Conservation (phyloP, 78 protist species). For the Dictyostelium discoideum region DNA sequence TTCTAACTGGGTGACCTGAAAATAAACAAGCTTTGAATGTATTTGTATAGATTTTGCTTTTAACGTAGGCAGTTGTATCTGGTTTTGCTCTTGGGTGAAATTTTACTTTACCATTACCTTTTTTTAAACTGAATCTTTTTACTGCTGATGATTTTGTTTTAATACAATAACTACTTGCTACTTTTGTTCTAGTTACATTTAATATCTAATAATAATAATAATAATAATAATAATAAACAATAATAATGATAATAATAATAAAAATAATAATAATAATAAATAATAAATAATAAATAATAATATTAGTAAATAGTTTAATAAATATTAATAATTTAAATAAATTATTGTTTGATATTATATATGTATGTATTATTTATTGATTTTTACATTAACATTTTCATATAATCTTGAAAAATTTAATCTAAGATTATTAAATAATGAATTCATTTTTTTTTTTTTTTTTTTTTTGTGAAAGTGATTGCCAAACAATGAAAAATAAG, state of each 20-base stretch:
- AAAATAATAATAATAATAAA: neutral
- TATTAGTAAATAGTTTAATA: neutral
- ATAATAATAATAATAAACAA: neutral
- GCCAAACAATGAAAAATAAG: neutral
- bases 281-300: no score
- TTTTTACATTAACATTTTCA: neutral
- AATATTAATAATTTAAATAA: no score
- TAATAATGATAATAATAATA: neutral
- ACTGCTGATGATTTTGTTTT: constrained; percentile 26
- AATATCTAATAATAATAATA: neutral
- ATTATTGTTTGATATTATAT: no score
- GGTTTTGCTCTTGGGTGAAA: constrained; percentile 20
- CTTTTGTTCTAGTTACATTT: neutral
- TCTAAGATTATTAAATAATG: neutral
- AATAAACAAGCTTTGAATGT: neutral
- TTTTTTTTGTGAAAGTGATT: neutral
- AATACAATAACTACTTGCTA: neutral
- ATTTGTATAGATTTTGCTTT: neutral
- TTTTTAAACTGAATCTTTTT: constrained; percentile 1
- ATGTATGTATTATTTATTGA: neutral
- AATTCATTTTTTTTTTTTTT: constrained; percentile 3
- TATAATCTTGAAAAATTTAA: neutral
- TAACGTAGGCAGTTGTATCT: neutral
- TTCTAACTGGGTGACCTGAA: neutral
- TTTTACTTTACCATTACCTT: constrained; percentile 23